Percentiles rank a stretch among this genome's conserved stretches.
phyloP scores from a whole-genome alignment of 257 asterid genomes.

The Cordia subcordata region DNA sequence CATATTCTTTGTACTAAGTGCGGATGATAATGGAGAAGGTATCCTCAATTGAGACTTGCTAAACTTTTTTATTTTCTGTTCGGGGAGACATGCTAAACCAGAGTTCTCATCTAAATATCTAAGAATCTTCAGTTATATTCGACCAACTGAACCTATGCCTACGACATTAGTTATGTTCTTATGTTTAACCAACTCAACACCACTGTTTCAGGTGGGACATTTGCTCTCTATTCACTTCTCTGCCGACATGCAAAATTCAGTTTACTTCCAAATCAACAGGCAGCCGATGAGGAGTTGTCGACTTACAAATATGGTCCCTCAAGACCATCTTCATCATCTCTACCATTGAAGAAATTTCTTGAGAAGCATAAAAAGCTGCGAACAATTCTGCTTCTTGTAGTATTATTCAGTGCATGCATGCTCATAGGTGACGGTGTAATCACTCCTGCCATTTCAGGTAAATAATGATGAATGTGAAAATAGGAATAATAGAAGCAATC shows the following conservation, averaged over 20 bases:
- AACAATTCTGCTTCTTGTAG: conserved; percentile 69
- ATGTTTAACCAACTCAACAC: conserved; percentile 22
- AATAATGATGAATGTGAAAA: no score
- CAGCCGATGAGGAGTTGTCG: conserved; percentile 94
- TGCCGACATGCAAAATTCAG: conserved; percentile 92
- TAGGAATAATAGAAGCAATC: no score
- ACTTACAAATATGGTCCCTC: conserved; percentile 72
- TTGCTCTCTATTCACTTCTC: conserved; percentile 90
- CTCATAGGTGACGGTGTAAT: conserved; percentile 60
- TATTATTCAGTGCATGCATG: conserved; percentile 58
- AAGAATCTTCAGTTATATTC: neutral
- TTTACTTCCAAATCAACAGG: conserved; percentile 97
- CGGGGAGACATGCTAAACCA: no score
- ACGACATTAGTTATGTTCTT: neutral
- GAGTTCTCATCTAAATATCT: no score
- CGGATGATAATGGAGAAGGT: conserved; percentile 99
- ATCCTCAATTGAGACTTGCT: conserved; percentile 13
- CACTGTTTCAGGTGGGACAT: conserved; percentile 75
- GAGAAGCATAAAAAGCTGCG: conserved; percentile 76
- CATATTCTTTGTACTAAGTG: conserved; percentile 49
- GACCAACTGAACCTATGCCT: neutral
- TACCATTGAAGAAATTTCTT: conserved; percentile 61
- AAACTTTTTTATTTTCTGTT: neutral
- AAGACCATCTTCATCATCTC: conserved; percentile 50
- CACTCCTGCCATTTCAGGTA: conserved; percentile 72